Percentiles rank a stretch among this genome's conserved stretches.
Conservation (phyloP, 805 yeast species). For the Ogataea kodamae region DNA sequence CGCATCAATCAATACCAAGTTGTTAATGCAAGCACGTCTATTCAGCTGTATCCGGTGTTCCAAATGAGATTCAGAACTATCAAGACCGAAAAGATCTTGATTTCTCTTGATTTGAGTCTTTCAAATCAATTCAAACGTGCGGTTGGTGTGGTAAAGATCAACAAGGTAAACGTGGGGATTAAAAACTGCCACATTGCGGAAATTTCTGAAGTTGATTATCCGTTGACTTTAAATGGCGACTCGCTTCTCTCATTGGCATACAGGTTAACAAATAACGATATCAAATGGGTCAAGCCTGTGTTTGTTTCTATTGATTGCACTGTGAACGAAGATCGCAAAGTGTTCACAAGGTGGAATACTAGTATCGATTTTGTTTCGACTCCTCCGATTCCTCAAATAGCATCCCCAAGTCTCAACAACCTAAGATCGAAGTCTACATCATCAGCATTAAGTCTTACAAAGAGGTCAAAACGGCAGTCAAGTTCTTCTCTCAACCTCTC, state of each 20-base stretch:
- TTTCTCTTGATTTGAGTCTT: conserved; percentile 25
- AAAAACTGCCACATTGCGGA: conserved; percentile 25
- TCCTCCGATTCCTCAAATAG: conserved; percentile 7
- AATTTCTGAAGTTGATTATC: conserved; percentile 25
- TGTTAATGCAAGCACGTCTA: conserved; percentile 8
- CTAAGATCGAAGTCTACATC: conserved; percentile 14
- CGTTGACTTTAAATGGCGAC: conserved; percentile 28
- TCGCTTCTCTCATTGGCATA: conserved; percentile 26
- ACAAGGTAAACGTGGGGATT: conserved; percentile 19
- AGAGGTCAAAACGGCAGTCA: conserved; percentile 20
- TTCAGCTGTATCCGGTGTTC: conserved; percentile 26
- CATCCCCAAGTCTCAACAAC: conserved; percentile 26
- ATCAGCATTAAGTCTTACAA: conserved; percentile 22
- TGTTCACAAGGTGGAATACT: conserved; percentile 37
- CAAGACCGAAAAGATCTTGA: conserved; percentile 26
- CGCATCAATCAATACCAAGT: conserved; percentile 7
- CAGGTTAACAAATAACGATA: conserved; percentile 27
- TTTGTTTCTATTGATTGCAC: conserved; percentile 22
- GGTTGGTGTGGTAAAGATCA: conserved; percentile 11
- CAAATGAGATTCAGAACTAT: conserved; percentile 29
- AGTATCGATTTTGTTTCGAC: conserved; percentile 31
- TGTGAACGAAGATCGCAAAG: conserved; percentile 18
- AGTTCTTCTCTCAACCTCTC: conserved; percentile 24
- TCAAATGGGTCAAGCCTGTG: conserved; percentile 26
- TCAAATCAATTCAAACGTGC: conserved; percentile 18